These are phyloP conservation scores for Ormosia emarginata DNA, from an alignment of 306 rosid species.

Conservation along the genomic window DNA sequence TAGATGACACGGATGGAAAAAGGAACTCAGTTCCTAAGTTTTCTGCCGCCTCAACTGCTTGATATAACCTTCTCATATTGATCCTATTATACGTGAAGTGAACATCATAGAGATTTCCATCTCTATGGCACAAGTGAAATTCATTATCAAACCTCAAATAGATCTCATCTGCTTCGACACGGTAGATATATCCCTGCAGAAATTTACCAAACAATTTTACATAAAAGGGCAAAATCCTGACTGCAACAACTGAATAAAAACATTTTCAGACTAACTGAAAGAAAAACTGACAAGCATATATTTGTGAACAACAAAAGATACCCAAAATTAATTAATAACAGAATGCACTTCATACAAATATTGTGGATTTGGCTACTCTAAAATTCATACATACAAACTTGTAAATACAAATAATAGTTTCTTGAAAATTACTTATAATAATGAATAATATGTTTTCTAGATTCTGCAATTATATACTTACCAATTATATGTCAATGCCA, in stretches of 20 bases:
- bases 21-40: slow-evolving; percentile 47
- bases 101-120: slow-evolving; percentile 49
- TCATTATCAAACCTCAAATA: slow-evolving; percentile 54
- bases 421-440: not conserved
- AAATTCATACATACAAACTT: not conserved
- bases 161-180: slow-evolving; percentile 83
- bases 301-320: not conserved
- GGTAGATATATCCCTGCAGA: slow-evolving; percentile 71
- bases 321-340: not conserved
- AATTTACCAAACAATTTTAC: not conserved
- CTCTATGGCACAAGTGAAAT: slow-evolving; percentile 51
- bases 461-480: not conserved
- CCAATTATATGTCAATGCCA: not conserved
- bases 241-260: not conserved
- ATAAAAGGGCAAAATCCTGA: not conserved
- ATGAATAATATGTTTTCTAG: not conserved
- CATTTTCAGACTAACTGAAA: not conserved
- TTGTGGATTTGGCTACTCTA: not conserved
- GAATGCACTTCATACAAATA: not conserved
- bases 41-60: slow-evolving; percentile 58
- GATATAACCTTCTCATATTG: slow-evolving; percentile 77
- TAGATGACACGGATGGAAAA: slow-evolving; percentile 50
- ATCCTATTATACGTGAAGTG: slow-evolving; percentile 71
- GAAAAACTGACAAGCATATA: not conserved
- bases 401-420: not conserved